A percentile compares a stretch with the other conserved stretches of the same genome.
These are phyloP conservation scores for Backusella westeae DNA, from an alignment of 192 early-diverging fungal genomes.

Conservation along the genomic window DNA sequence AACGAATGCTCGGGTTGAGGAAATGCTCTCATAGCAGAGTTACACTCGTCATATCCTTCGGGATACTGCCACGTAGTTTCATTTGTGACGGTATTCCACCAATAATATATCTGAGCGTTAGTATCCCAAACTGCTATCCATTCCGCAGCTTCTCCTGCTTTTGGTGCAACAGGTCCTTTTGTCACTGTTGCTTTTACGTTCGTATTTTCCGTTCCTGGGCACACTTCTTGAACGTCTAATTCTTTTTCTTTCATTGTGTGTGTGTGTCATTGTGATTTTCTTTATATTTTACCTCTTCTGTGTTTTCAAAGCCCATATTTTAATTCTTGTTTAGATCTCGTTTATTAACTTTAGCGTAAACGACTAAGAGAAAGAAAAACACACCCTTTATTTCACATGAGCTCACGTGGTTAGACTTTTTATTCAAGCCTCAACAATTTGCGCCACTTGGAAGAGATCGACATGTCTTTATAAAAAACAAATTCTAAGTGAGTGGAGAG, in stretches of 20 bases:
- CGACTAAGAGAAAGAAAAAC: background rate
- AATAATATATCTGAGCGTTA: conserved; percentile 41
- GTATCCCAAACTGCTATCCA: conserved; percentile 48
- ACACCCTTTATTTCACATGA: background rate
- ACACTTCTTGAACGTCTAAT: background rate
- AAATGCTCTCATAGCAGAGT: background rate
- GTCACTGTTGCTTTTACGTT: background rate
- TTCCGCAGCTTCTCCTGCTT: background rate
- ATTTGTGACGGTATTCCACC: conserved; percentile 49
- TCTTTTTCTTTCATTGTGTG: background rate
- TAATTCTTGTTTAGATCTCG: background rate
- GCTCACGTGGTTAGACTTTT: background rate
- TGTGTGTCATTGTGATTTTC: background rate
- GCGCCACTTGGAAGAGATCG: too few species aligned
- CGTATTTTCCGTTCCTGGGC: background rate
- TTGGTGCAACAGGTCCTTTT: background rate
- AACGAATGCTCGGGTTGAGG: conserved; percentile 16
- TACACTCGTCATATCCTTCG: background rate
- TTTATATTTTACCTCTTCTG: background rate
- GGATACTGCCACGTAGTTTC: conserved; percentile 49
- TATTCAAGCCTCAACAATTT: too few species aligned
- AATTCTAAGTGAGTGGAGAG: too few species aligned
- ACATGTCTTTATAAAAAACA: too few species aligned
- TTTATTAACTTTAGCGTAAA: background rate
- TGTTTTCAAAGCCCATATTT: background rate